These are phyloP conservation scores for Alliaria petiolata DNA, from an alignment of 345 rosid genomes.

Conservation along the genomic window DNA sequence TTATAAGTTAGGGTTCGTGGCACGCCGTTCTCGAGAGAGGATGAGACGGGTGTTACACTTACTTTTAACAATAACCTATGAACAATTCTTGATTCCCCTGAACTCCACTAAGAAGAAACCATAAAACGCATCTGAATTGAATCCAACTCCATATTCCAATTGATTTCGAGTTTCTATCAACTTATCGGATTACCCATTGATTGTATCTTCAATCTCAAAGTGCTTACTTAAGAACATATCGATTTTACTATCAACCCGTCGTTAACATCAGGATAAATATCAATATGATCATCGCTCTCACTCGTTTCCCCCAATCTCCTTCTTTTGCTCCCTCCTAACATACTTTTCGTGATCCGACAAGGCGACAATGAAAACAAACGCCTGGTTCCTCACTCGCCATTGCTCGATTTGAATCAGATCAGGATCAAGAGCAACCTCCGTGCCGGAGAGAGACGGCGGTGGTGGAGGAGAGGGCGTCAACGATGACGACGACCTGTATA, in stretches of 20 bases:
- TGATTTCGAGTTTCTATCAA: neutral
- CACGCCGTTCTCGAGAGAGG: no score
- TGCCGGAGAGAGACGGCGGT: neutral
- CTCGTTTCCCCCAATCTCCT: slow-evolving; percentile 52
- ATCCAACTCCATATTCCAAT: neutral
- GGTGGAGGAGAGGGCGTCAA: neutral
- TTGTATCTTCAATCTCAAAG: neutral
- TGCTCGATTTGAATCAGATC: slow-evolving; percentile 40
- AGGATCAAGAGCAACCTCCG: neutral
- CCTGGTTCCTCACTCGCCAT: slow-evolving; percentile 47
- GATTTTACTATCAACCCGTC: slow-evolving; percentile 69
- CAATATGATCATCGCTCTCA: slow-evolving; percentile 55
- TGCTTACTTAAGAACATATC: neutral
- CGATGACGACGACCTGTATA: slow-evolving; percentile 41
- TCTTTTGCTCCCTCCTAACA: slow-evolving; percentile 59
- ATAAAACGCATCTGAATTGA: no score
- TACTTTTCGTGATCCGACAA: slow-evolving; percentile 93
- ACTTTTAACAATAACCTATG: neutral
- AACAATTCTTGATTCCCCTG: neutral
- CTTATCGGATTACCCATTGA: neutral
- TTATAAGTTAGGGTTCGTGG: no score
- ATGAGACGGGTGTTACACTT: no score
- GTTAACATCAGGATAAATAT: slow-evolving; percentile 85
- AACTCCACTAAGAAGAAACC: neutral
- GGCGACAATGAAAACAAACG: slow-evolving; percentile 96